Evolutionary conservation across 805 yeast genomes (phyloP).

Genomic region (Lipomyces kockii): DNA sequence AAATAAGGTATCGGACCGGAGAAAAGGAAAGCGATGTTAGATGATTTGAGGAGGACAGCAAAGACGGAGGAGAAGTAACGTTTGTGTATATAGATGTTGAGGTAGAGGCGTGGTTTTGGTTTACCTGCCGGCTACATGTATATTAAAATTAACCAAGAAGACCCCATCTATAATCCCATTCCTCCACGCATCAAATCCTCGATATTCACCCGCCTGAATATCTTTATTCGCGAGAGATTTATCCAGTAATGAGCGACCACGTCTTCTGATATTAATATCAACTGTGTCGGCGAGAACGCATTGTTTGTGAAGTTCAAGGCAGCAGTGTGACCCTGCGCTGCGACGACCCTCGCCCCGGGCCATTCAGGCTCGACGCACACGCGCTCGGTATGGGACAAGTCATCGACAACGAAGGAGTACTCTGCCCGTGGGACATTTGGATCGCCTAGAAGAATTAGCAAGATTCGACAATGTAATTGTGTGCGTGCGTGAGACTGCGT

Average conservation of each 20-base stretch:
- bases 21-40: not conserved
- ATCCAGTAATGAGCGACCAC: constrained; percentile 33
- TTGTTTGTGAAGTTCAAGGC: constrained; percentile 27
- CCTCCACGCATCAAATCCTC: constrained; percentile 25
- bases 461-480: not conserved
- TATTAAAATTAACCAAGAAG: no score
- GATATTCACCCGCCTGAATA: constrained; percentile 25
- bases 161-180: not conserved
- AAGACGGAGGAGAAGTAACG: not conserved
- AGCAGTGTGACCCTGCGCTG: constrained; percentile 34
- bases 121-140: no score
- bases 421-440: constrained; percentile 42
- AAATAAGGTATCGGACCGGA: not conserved
- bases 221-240: constrained; percentile 18
- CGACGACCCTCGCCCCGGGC: constrained; percentile 35
- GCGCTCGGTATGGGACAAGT: constrained; percentile 33
- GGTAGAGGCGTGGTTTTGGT: no score
- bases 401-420: constrained; percentile 39
- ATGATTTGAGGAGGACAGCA: not conserved
- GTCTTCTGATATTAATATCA: constrained; percentile 26
- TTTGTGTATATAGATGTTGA: not conserved
- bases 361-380: constrained; percentile 28
- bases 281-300: constrained; percentile 27
- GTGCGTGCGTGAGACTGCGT: not conserved
- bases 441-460: constrained; percentile 18